A percentile compares a stretch with the other conserved stretches of the same genome.
Conservation (phyloP, 495 filamentous ascomycete species). For the Penicillium tannophilum region DNA sequence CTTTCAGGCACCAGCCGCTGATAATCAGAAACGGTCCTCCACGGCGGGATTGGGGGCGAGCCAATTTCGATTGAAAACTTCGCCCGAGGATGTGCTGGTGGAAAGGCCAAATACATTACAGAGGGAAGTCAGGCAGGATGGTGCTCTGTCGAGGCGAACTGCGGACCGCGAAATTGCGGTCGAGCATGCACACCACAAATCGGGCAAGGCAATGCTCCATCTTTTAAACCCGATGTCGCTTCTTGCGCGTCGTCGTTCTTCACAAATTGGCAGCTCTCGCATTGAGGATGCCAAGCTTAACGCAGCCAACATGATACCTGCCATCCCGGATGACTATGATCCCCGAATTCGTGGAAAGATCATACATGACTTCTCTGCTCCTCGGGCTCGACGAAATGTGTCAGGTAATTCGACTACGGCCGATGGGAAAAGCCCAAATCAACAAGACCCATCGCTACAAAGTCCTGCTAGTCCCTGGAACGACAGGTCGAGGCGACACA, state of each 20-base stretch:
- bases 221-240: slow-evolving; percentile 70
- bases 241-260: slow-evolving; percentile 59
- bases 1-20: slow-evolving; percentile 23
- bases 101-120: slow-evolving; percentile 32
- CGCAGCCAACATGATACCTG: slow-evolving; percentile 54
- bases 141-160: slow-evolving; percentile 22
- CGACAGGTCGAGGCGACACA: slow-evolving; percentile 38
- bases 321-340: slow-evolving; percentile 74
- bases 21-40: slow-evolving; percentile 34
- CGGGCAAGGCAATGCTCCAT: slow-evolving; percentile 64
- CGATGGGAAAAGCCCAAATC: slow-evolving; percentile 9
- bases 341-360: slow-evolving; percentile 81
- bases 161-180: slow-evolving; percentile 35
- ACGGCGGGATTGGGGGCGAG: slow-evolving; percentile 29
- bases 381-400: slow-evolving; percentile 62
- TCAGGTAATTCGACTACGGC: slow-evolving; percentile 38
- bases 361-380: slow-evolving; percentile 90
- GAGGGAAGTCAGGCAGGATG: slow-evolving; percentile 33
- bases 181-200: slow-evolving; percentile 40
- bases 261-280: slow-evolving; percentile 43
- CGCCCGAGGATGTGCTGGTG: slow-evolving; percentile 32
- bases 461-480: slow-evolving; percentile 17
- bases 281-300: slow-evolving; percentile 51
- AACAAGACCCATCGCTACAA: slow-evolving; percentile 20
- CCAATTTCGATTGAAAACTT: slow-evolving; percentile 39